Percentiles rank a stretch among this genome's conserved stretches.
These are phyloP conservation scores for Cordyceps tenuipes DNA, from an alignment of 2,329 filamentous ascomycete genomes.

Conservation along the genomic window DNA sequence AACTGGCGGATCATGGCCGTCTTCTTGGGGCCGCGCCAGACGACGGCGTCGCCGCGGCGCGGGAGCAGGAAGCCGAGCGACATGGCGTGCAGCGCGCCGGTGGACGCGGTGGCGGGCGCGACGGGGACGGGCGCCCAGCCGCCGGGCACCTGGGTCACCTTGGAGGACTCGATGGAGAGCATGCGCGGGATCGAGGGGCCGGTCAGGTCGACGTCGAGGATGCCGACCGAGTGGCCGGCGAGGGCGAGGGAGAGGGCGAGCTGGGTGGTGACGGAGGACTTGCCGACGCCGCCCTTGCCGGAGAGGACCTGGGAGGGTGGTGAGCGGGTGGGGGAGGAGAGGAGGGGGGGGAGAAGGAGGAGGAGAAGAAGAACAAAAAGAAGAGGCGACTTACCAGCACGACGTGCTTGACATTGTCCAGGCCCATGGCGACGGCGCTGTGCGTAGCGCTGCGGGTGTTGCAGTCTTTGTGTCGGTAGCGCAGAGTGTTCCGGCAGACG, in stretches of 20 bases:
- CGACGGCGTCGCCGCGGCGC: slow-evolving; percentile 78
- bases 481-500: background rate
- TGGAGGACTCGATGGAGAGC: slow-evolving; percentile 79
- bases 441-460: background rate
- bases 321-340: background rate
- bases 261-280: slow-evolving; percentile 96
- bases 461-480: background rate
- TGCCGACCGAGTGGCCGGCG: slow-evolving; percentile 80
- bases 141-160: slow-evolving; percentile 82
- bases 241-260: slow-evolving; percentile 83
- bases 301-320: slow-evolving; percentile 57
- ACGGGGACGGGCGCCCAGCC: slow-evolving; percentile 90
- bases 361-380: slow-evolving; percentile 17
- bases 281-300: slow-evolving; percentile 95
- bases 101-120: slow-evolving; percentile 49
- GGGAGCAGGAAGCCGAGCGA: slow-evolving; percentile 86
- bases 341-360: background rate
- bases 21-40: slow-evolving; percentile 97
- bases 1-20: slow-evolving; percentile 99
- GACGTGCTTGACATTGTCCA: slow-evolving; percentile 62
- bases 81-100: slow-evolving; percentile 72
- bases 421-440: slow-evolving; percentile 26
- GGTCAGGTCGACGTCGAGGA: slow-evolving; percentile 93
- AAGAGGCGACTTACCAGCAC: slow-evolving; percentile 51
- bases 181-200: slow-evolving; percentile 94